Percentiles rank a stretch among this genome's conserved stretches.
Evolutionary conservation across 75 land plant species (phyloP).

Genomic region (Cunninghamia lanceolata): DNA sequence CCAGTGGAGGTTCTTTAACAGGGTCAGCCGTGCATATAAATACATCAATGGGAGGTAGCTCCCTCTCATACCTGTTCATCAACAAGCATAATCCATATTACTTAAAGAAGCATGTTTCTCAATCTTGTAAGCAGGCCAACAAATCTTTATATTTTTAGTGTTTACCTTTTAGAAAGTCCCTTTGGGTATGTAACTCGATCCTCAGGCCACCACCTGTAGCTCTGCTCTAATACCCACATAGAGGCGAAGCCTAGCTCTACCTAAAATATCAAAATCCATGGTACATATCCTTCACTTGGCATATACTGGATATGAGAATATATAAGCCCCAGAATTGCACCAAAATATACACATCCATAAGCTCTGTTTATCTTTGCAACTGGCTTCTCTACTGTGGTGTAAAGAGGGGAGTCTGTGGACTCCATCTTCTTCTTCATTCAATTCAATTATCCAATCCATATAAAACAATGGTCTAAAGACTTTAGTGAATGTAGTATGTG

Average conservation of each 20-base stretch:
- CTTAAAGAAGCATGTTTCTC: neutral
- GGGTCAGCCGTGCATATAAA: conserved; percentile 78
- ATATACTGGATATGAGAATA: neutral
- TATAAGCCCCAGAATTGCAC: neutral
- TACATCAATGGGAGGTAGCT: conserved; percentile 46
- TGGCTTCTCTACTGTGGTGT: neutral
- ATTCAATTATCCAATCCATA: no score
- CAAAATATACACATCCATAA: neutral
- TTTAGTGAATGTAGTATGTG: no score
- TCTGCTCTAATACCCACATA: conserved; percentile 32
- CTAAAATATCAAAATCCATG: neutral
- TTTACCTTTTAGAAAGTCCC: conserved; percentile 16
- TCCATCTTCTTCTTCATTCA: neutral
- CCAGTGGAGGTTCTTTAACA: conserved; percentile 47
- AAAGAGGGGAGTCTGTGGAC: neutral
- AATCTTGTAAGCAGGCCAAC: neutral
- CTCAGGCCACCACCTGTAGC: conserved; percentile 24
- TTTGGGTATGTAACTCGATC: conserved; percentile 16
- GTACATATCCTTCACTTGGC: neutral
- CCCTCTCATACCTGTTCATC: conserved; percentile 29
- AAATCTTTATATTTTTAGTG: neutral
- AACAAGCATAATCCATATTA: neutral
- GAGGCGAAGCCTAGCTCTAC: conserved; percentile 45
- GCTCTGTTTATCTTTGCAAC: neutral
- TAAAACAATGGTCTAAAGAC: no score